phyloP scores from a whole-genome alignment of 2,329 filamentous ascomycete species.

The Samsoniella hepiali region DNA sequence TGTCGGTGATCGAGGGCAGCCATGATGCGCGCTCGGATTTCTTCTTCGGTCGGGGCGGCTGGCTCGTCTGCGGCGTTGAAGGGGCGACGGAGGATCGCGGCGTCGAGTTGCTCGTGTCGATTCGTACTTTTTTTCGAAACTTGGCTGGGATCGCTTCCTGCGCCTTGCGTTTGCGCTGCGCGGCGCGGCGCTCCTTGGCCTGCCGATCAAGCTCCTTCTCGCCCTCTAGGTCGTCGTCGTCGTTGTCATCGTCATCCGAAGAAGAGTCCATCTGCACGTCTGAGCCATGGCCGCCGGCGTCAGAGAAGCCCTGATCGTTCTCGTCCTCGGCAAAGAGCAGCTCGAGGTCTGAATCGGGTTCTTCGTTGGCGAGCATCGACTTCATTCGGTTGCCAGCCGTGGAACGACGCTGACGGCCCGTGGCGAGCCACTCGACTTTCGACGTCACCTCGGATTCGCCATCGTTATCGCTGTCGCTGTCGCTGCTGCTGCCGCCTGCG shows the following conservation, averaged over 20 bases:
- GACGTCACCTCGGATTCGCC: constrained; percentile 33
- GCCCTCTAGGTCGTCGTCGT: constrained; percentile 71
- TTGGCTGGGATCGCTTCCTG: constrained; percentile 69
- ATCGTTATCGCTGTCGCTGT: constrained; percentile 36
- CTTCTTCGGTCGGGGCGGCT: constrained; percentile 51
- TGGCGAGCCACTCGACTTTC: constrained; percentile 66
- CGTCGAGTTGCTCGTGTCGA: constrained; percentile 46
- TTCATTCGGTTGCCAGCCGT: constrained; percentile 85
- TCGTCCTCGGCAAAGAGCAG: constrained; percentile 73
- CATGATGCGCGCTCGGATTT: constrained; percentile 59
- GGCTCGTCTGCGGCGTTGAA: constrained; percentile 34
- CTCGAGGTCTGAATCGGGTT: constrained; percentile 66
- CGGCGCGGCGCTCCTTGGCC: constrained; percentile 64
- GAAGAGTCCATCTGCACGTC: constrained; percentile 87
- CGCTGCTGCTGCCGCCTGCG: constrained; percentile 23
- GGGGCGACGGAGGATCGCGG: constrained; percentile 32
- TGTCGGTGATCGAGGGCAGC: constrained; percentile 52
- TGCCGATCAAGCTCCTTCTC: constrained; percentile 82
- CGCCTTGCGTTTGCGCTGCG: constrained; percentile 75
- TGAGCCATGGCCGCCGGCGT: constrained; percentile 62
- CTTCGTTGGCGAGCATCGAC: constrained; percentile 71
- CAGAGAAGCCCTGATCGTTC: constrained; percentile 66
- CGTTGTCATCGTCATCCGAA: constrained; percentile 77
- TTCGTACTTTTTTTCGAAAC: constrained; percentile 73
- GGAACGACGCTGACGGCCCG: constrained; percentile 68